These are phyloP conservation scores for Suhomyces xylopsoci DNA, from an alignment of 805 yeast species.

Conservation along the genomic window DNA sequence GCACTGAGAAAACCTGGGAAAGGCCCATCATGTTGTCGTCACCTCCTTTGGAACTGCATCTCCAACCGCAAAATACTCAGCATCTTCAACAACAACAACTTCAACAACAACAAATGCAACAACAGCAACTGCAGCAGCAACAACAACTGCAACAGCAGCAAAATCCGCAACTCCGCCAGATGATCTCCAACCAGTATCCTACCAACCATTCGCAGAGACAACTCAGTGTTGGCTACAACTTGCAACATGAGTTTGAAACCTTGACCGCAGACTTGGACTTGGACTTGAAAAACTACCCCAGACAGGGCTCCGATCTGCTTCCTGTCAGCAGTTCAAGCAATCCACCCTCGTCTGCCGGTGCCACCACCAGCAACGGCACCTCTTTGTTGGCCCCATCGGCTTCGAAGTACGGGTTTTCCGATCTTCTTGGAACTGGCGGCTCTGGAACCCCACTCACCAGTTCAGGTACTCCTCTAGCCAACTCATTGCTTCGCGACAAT, in stretches of 20 bases:
- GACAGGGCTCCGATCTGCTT: background rate
- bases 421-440: slow-evolving; percentile 4
- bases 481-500: slow-evolving; percentile 17
- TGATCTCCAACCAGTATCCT: background rate
- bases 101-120: slow-evolving; percentile 1
- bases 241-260: slow-evolving; percentile 48
- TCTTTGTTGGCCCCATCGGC: slow-evolving; percentile 16
- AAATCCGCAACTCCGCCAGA: background rate
- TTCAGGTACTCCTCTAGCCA: slow-evolving; percentile 4
- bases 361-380: background rate
- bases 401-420: slow-evolving; percentile 10
- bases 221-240: slow-evolving; percentile 44
- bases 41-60: slow-evolving; percentile 33
- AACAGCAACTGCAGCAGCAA: background rate
- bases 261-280: slow-evolving; percentile 44
- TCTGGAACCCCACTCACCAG: slow-evolving; percentile 5
- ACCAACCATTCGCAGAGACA: slow-evolving; percentile 24
- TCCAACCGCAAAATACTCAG: background rate
- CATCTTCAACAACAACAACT: background rate
- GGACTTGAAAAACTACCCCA: slow-evolving; percentile 28
- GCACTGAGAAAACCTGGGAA: slow-evolving; percentile 11
- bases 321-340: background rate
- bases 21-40: slow-evolving; percentile 43
- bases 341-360: slow-evolving; percentile 4
- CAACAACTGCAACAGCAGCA: background rate